A percentile compares a stretch with the other conserved stretches of the same genome.
Conservation (phyloP, 768 basidiomycete species). For the Galerina marginata region DNA sequence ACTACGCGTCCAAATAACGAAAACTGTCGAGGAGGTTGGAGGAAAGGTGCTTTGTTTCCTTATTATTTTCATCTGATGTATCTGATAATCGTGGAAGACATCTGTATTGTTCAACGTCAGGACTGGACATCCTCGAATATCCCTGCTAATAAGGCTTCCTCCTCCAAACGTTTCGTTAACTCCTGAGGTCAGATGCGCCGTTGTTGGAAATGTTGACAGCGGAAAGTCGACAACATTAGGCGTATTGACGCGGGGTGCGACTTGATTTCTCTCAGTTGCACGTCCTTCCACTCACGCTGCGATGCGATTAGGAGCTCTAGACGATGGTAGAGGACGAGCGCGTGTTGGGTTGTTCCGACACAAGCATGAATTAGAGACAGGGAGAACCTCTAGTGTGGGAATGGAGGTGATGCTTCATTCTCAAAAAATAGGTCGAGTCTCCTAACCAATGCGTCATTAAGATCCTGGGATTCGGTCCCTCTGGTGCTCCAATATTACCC, state of each 20-base stretch:
- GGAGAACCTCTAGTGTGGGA: conserved; percentile 93
- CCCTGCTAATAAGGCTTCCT: conserved; percentile 74
- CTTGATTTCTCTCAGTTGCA: conserved; percentile 3
- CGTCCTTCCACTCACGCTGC: neutral
- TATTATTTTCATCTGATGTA: neutral
- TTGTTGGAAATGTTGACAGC: conserved; percentile 93
- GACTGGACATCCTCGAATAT: conserved; percentile 56
- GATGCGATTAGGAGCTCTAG: conserved; percentile 59
- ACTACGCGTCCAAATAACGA: conserved; percentile 49
- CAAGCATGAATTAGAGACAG: conserved; percentile 97
- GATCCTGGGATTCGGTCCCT: conserved; percentile 88
- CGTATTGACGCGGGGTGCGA: conserved; percentile 87
- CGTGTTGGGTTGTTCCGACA: conserved; percentile 93
- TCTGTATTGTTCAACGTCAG: conserved; percentile 58
- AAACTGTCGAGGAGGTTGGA: conserved; percentile 75
- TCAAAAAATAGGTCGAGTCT: neutral
- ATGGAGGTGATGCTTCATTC: conserved; percentile 75
- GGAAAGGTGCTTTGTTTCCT: conserved; percentile 61
- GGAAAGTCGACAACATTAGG: conserved; percentile 96
- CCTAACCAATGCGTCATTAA: conserved; percentile 30
- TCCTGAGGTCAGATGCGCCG: conserved; percentile 94
- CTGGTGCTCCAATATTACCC: conserved; percentile 82
- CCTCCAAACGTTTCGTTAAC: conserved; percentile 76
- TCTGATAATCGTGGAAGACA: conserved; percentile 41
- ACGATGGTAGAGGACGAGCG: conserved; percentile 82